Base-by-base conservation (phyloP, 129 eudicot species). In the Smallanthus sonchifolius region DNA sequence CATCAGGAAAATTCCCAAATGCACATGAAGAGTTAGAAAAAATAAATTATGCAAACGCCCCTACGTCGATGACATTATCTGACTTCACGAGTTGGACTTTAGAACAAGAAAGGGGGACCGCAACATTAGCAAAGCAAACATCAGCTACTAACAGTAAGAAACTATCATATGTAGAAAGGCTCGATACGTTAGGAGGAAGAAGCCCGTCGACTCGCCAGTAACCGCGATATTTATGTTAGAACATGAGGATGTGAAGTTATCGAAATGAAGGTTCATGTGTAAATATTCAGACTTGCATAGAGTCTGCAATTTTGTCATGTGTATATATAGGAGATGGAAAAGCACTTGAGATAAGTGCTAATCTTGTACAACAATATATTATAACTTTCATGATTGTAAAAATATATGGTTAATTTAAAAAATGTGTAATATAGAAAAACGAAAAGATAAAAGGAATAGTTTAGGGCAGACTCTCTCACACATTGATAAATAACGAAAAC, bases 1-100 rank as follows among this genome's bases (percentile, higher is more conserved):
- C 67, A 17, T 65, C 87, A 3, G 82, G 51, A 7, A 77, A 74
- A 70, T 79, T 82, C 61, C 86, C 79, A 6, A 82, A 61, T 55
- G 83, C 87, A 19, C 85, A 79, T 74, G 92, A 88, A 75, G 96
- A 88, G 84, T 8, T 80, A 59, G 98, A 94, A 67, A 86, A 70
- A 69, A 78, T 75, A 0, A 88, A 70, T n/a, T 48, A 77, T 4
- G 52, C 76, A 5, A 80, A 77, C 3, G 80, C 89, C n/a, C 99
- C 89, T 3, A 56, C 84, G 55, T 95, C 97, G 16, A 95, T 83
- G 97, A 88, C 97, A 43, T 81, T 95, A n/a, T 84, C 81, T 10
- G 99, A 95, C 62, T 91, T 95, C 86, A 91, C 85, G 90, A 90
- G 96, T 40, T 91, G 94, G 94, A 70, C 74, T 68, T 37, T 51